Evolutionary conservation across 1,139 yeast species (phyloP).

Genomic region (Ogataea hybrid): DNA sequence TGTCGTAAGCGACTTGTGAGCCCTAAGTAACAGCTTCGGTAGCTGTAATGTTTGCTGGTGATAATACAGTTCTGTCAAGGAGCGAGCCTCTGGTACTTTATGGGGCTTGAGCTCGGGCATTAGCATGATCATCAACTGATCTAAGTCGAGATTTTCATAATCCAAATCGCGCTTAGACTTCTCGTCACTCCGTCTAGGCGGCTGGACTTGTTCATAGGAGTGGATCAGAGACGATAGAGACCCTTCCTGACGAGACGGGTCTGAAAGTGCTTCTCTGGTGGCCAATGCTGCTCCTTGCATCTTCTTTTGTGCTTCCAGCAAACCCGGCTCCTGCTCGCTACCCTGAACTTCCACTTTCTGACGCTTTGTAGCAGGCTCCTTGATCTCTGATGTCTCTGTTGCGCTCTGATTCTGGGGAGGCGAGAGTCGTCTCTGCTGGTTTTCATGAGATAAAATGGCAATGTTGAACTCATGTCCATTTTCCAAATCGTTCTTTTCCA

Average conservation of each 20-base stretch:
- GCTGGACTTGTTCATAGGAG: slow-evolving; percentile 21
- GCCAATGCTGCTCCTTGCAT: not conserved
- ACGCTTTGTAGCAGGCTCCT: slow-evolving; percentile 10
- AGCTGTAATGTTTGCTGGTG: slow-evolving; percentile 86
- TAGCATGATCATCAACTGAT: slow-evolving; percentile 40
- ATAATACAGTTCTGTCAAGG: slow-evolving; percentile 83
- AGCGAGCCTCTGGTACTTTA: slow-evolving; percentile 52
- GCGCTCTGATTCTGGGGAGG: slow-evolving; percentile 21
- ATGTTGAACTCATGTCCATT: slow-evolving; percentile 39
- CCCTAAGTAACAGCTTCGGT: slow-evolving; percentile 74
- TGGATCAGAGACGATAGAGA: slow-evolving; percentile 29
- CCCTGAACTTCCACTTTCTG: slow-evolving; percentile 9
- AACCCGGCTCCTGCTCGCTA: slow-evolving; percentile 7
- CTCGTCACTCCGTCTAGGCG: slow-evolving; percentile 28
- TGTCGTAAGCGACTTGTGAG: slow-evolving; percentile 83
- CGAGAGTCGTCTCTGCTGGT: slow-evolving; percentile 27
- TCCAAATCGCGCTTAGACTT: slow-evolving; percentile 30
- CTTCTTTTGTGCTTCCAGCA: slow-evolving; percentile 1
- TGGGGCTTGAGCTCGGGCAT: slow-evolving; percentile 49
- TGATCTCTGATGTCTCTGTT: slow-evolving; percentile 5
- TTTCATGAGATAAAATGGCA: slow-evolving; percentile 30
- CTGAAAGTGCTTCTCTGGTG: not conserved
- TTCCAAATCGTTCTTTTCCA: slow-evolving; percentile 44
- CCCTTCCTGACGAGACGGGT: slow-evolving; percentile 22
- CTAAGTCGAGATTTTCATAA: slow-evolving; percentile 34